phyloP scores from a whole-genome alignment of 768 basidiomycete species.

The Guyanaporus albipodus region DNA sequence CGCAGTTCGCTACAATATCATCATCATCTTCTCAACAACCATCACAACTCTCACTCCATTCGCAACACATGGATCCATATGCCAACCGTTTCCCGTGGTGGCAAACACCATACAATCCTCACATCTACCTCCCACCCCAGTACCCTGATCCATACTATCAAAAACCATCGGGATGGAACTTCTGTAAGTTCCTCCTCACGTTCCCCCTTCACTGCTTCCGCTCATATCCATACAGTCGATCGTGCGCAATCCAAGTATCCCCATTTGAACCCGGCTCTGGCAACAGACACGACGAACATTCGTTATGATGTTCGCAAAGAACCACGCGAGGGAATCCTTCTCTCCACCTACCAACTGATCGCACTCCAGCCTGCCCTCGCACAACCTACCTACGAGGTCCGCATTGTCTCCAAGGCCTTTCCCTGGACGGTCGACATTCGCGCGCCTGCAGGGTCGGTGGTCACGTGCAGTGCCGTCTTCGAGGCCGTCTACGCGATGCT shows the following conservation, averaged over 20 bases:
- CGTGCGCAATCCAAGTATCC: constrained; percentile 40
- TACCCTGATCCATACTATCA: constrained; percentile 11
- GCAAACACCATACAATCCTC: constrained; percentile 28
- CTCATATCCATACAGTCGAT: constrained; percentile 10
- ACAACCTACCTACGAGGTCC: constrained; percentile 34
- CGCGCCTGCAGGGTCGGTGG: constrained; percentile 23
- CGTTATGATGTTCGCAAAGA: constrained; percentile 47
- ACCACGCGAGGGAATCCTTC: constrained; percentile 39
- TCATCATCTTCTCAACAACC: neutral
- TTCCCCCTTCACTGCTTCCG: neutral
- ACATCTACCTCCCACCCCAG: constrained; percentile 27
- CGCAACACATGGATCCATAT: constrained; percentile 23
- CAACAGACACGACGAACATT: constrained; percentile 46
- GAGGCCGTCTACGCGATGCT: constrained; percentile 46
- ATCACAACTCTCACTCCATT: constrained; percentile 1
- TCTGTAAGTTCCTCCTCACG: constrained; percentile 7
- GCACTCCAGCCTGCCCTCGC: constrained; percentile 37
- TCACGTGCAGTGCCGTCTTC: constrained; percentile 55
- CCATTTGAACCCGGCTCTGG: constrained; percentile 51
- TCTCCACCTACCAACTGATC: constrained; percentile 40
- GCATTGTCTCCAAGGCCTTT: constrained; percentile 57
- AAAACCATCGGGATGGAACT: constrained; percentile 13
- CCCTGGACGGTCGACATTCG: constrained; percentile 64
- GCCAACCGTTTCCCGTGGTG: constrained; percentile 20
- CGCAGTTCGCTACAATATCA: neutral